Conservation (phyloP, 1,284 basidiomycete genomes). For the Volvariella volvacea region DNA sequence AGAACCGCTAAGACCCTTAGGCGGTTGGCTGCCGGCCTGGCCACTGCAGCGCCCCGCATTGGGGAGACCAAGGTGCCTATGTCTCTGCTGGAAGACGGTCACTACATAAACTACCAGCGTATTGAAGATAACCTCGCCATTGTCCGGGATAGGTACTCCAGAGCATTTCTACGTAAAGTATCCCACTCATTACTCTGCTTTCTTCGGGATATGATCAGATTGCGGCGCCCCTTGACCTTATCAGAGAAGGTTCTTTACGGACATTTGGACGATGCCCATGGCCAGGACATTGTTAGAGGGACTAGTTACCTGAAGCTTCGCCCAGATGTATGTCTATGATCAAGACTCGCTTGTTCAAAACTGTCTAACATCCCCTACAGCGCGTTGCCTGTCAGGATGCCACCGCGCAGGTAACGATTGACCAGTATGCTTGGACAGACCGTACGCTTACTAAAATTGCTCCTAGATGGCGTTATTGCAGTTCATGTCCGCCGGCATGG, state of each 20-base stretch:
- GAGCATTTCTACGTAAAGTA: neutral
- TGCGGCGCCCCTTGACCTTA: conserved; percentile 89
- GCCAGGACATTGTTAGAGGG: conserved; percentile 84
- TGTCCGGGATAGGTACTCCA: conserved; percentile 55
- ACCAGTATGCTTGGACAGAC: conserved; percentile 14
- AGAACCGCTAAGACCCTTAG: conserved; percentile 54
- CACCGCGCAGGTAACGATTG: conserved; percentile 65
- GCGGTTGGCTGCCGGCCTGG: conserved; percentile 66
- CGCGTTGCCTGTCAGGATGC: conserved; percentile 99
- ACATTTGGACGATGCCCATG: conserved; percentile 91
- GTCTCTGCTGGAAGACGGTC: conserved; percentile 82
- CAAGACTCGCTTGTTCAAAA: conserved; percentile 4
- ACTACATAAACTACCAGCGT: conserved; percentile 95
- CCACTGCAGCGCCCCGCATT: conserved; percentile 73
- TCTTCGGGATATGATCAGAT: conserved; percentile 46
- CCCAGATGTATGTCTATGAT: conserved; percentile 70
- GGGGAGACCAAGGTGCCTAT: conserved; percentile 92
- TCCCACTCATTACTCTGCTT: neutral
- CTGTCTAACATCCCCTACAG: conserved; percentile 35
- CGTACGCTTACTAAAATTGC: conserved; percentile 24
- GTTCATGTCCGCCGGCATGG: conserved; percentile 99
- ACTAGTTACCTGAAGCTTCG: conserved; percentile 92
- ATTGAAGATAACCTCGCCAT: conserved; percentile 92
- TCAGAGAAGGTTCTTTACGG: conserved; percentile 99
- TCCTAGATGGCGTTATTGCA: conserved; percentile 96